A percentile compares a stretch with the other conserved stretches of the same genome.
Evolutionary conservation across 441 rosid genomes (phyloP).

Genomic region (Capsella rubella): DNA sequence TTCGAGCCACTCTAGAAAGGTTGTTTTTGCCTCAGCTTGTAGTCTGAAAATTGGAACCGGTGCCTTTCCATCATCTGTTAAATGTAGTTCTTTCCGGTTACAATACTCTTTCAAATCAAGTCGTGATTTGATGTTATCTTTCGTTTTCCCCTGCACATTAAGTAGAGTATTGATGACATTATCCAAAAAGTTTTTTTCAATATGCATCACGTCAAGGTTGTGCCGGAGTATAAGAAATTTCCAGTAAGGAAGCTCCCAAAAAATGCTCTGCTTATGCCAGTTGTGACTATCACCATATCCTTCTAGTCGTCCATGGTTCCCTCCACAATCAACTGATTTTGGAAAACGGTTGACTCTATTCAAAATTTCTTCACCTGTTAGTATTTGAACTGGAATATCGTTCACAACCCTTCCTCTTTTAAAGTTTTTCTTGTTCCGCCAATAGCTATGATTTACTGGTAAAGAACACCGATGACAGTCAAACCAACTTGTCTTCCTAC

Average conservation of each 20-base stretch:
- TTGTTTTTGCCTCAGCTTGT: no score
- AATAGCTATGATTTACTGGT: background rate
- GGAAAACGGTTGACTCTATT: background rate
- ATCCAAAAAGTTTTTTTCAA: background rate
- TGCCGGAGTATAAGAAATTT: background rate
- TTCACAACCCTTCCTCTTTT: background rate
- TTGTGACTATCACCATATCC: background rate
- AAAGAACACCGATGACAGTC: background rate
- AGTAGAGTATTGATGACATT: background rate
- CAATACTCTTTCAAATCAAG: no score
- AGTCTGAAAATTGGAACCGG: no score
- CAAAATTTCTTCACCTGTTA: background rate
- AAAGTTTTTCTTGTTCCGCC: background rate
- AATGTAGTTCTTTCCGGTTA: no score
- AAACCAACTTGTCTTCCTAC: constrained; percentile 1
- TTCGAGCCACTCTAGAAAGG: background rate
- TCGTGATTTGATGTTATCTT: no score
- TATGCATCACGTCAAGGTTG: constrained; percentile 4
- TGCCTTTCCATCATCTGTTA: no score
- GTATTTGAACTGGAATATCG: background rate
- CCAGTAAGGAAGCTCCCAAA: background rate
- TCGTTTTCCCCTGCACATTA: background rate
- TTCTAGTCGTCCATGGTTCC: background rate
- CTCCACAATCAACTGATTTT: background rate
- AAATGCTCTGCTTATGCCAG: background rate